Base-by-base conservation (phyloP, 768 basidiomycete species). In the Boletus barrowsii region DNA sequence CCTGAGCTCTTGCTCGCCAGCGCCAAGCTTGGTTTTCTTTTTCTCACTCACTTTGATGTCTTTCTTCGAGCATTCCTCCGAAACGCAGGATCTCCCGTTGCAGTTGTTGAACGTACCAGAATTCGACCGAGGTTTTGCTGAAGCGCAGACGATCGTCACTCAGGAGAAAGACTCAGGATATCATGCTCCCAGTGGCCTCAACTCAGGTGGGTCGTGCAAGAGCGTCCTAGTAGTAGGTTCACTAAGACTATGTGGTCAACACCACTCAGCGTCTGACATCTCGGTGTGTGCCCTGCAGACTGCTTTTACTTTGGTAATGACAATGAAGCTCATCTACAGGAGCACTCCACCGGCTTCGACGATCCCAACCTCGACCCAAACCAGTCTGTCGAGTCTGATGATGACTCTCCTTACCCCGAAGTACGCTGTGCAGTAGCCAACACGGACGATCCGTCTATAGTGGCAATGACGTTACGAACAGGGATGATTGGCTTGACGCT, bases 341-440 rank as follows among this genome's bases (percentile, higher is more conserved):
- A 6, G 18, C 17, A 5, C n/a, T 40, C 39, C 18, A 9, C n/a
- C 15, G 39, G 18, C 11, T 40, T 40, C 18, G 39, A 40, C 15
- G 39, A 40, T 40, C 39, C 39, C n/a, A 40, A 40, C 39, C 18
- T 40, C 39, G 39, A 40, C 39, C 18, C 18, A 11, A 20, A 40
- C 39, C 39, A 40, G 10, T 17, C 39, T 20, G 10, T 20, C 18
- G 18, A 18, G 39, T 40, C 18, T n/a, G 39, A 40, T 11, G 39
- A 44, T 13, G 42, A 51, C 15, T 51, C 50, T 6, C 50, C 42
- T 1, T 51, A 51, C 24, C 50, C 42, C 22, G 50, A 51, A 17
- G 50, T 51, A 11, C 50, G 50, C 24, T 36, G 33, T 18, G 50
- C 50, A 10, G 42, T 51, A 3, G 50, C 50, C 26, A 51, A 51